Evolutionary conservation across 768 basidiomycete genomes (phyloP).

Genomic region (Pleurotus cornucopiae): DNA sequence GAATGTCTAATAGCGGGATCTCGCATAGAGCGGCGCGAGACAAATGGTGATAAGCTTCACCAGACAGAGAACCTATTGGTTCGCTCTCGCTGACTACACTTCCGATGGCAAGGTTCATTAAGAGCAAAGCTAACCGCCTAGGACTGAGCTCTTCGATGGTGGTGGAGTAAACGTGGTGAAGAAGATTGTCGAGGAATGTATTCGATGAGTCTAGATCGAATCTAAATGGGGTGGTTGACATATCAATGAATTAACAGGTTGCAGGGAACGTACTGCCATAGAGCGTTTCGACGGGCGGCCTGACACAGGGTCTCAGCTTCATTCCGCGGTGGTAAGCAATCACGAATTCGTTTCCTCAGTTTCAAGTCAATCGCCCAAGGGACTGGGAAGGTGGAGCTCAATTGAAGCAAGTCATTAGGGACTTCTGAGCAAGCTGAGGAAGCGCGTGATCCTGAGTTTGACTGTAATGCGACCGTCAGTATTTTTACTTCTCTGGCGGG

Average conservation of each 20-base stretch:
- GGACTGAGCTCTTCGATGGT: slow-evolving; percentile 59
- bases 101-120: slow-evolving; percentile 73
- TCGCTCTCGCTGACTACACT: slow-evolving; percentile 61
- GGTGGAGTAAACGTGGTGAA: slow-evolving; percentile 64
- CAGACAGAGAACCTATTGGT: slow-evolving; percentile 51
- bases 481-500: not conserved
- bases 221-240: slow-evolving; percentile 24
- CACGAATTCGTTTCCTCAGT: slow-evolving; percentile 60
- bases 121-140: slow-evolving; percentile 59
- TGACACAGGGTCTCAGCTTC: slow-evolving; percentile 60
- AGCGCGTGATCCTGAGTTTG: slow-evolving; percentile 10
- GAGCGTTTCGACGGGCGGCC: slow-evolving; percentile 60
- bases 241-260: no score
- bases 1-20: slow-evolving; percentile 71
- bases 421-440: slow-evolving; percentile 32
- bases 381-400: slow-evolving; percentile 68
- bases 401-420: slow-evolving; percentile 45
- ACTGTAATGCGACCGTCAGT: not conserved
- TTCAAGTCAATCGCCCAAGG: slow-evolving; percentile 62
- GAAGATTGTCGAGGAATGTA: slow-evolving; percentile 63
- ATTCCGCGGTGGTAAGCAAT: slow-evolving; percentile 53
- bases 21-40: slow-evolving; percentile 67
- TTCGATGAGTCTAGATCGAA: slow-evolving; percentile 69
- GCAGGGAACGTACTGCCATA: slow-evolving; percentile 59
- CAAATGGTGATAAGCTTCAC: slow-evolving; percentile 63